phyloP scores from a whole-genome alignment of 208 protist species.

The Borovskyia barvae region DNA sequence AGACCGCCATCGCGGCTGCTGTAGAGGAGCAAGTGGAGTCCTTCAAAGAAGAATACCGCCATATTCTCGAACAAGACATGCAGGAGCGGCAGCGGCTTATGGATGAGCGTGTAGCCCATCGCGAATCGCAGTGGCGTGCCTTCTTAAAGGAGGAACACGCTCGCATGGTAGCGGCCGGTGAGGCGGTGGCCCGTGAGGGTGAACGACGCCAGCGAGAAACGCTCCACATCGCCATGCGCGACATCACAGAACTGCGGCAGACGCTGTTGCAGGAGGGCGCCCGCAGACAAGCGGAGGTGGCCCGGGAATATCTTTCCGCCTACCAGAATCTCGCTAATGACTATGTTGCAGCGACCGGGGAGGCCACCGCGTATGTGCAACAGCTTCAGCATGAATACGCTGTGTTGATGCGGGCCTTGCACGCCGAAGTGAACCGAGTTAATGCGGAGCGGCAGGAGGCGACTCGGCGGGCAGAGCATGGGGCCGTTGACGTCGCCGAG shows the following conservation, averaged over 20 bases:
- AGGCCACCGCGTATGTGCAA: slow-evolving; percentile 25
- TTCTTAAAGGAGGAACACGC: slow-evolving; percentile 32
- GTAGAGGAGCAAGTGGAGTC: slow-evolving; percentile 41
- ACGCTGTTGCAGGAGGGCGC: slow-evolving; percentile 36
- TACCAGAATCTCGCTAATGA: slow-evolving; percentile 28
- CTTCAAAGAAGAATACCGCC: slow-evolving; percentile 47
- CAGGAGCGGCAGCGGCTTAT: slow-evolving; percentile 22
- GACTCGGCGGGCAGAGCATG: slow-evolving; percentile 11
- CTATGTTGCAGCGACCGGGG: slow-evolving; percentile 20
- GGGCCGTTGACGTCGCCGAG: background rate
- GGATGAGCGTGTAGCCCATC: slow-evolving; percentile 31
- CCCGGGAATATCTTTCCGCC: slow-evolving; percentile 27
- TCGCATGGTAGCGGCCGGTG: slow-evolving; percentile 11
- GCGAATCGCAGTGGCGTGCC: slow-evolving; percentile 26
- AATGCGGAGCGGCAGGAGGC: slow-evolving; percentile 25
- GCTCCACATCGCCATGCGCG: slow-evolving; percentile 49
- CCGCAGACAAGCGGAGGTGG: slow-evolving; percentile 32
- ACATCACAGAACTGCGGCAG: slow-evolving; percentile 49
- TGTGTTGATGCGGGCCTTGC: slow-evolving; percentile 18
- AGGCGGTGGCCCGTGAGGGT: slow-evolving; percentile 9
- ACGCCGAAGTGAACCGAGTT: slow-evolving; percentile 20
- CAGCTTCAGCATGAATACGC: slow-evolving; percentile 36
- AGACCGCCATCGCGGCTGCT: slow-evolving; percentile 21
- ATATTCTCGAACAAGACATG: slow-evolving; percentile 47
- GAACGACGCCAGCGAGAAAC: slow-evolving; percentile 35